Evolutionary conservation across 169 alveolate genomes (phyloP), one percentile per base, ranked within the genome.

Genomic region (Babesia divergens): DNA sequence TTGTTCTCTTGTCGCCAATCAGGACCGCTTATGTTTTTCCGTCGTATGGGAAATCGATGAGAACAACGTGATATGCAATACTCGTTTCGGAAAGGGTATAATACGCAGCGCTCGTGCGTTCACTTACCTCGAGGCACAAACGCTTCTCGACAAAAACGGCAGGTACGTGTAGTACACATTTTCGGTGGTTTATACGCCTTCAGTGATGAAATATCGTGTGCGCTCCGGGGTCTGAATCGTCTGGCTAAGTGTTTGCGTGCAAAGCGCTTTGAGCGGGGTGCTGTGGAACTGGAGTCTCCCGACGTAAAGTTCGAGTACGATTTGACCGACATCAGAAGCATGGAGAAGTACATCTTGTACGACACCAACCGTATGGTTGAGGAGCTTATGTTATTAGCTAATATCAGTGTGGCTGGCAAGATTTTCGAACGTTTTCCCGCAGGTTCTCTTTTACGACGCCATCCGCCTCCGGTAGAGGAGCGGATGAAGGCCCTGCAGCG

Each of bases 311-410:
- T 95, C 84, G 97, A 96, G 56, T 76, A 91, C 49, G 97, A 95
- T 58, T 90, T 91, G 64, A 50, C 84, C 9, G 81, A 85, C 50
- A 81, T 86, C 18, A 66, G 80, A 66, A 88, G 87, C 52, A 56
- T 91, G 77, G 85, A 84, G 62, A 84, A 86, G 28, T 91, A 91
- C 54, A 59, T 74, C 1, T 40, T 76, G 0, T 91, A 86, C 43
- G 94, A 89, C 28, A 91, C 97, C 46, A 87, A 87, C 65, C 65
- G 79, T 28, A 75, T 87, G 87, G 83, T 77, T 52, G 99, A 98
- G 86, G 99, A 98, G 85, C 96, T 97, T 86, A 98, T 98, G 99
- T 91, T 98, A 65, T 82, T 97, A 68, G 99, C 99, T 4, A 98
- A 98, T 84, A 88, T 94, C 37, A 87, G 99, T 18, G 99, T 98